Evolutionary conservation across 768 basidiomycete genomes (phyloP).

Genomic region (Kwoniella dendrophila): DNA sequence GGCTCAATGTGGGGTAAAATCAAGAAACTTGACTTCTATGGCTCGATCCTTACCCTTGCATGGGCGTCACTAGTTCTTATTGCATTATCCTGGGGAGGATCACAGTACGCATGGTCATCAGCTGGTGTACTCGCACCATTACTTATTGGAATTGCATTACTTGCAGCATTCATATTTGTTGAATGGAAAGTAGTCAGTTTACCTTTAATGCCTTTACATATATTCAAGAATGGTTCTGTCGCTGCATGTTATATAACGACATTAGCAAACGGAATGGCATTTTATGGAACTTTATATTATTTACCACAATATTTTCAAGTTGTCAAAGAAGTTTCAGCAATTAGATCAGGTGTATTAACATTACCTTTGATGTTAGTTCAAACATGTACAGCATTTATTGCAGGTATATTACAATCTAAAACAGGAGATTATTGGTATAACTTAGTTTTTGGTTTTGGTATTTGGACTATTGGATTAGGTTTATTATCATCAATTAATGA

Average conservation of each 20-base stretch:
- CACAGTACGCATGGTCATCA: conserved; percentile 72
- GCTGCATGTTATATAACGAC: conserved; percentile 70
- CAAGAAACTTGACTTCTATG: conserved; percentile 67
- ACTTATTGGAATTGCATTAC: conserved; percentile 63
- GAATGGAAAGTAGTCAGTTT: conserved; percentile 72
- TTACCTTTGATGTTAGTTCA: conserved; percentile 71
- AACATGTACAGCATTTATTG: conserved; percentile 59
- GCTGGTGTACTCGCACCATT: conserved; percentile 67
- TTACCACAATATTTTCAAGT: conserved; percentile 77
- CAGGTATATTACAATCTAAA: conserved; percentile 67
- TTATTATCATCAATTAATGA: conserved; percentile 67
- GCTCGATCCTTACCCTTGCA: conserved; percentile 64
- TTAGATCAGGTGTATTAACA: conserved; percentile 67
- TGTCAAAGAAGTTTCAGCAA: conserved; percentile 67
- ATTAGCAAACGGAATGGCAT: conserved; percentile 63
- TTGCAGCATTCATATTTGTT: conserved; percentile 67
- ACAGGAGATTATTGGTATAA: conserved; percentile 70
- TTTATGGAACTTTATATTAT: conserved; percentile 63
- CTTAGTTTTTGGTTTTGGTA: conserved; percentile 66
- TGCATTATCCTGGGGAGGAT: conserved; percentile 76
- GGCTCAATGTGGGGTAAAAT: conserved; percentile 69
- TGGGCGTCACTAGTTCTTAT: conserved; percentile 69
- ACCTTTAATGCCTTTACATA: conserved; percentile 74
- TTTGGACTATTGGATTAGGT: conserved; percentile 73
- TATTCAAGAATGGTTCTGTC: conserved; percentile 70